phyloP scores from a whole-genome alignment of 805 yeast species.

The Starmerella ratchasimensis region DNA sequence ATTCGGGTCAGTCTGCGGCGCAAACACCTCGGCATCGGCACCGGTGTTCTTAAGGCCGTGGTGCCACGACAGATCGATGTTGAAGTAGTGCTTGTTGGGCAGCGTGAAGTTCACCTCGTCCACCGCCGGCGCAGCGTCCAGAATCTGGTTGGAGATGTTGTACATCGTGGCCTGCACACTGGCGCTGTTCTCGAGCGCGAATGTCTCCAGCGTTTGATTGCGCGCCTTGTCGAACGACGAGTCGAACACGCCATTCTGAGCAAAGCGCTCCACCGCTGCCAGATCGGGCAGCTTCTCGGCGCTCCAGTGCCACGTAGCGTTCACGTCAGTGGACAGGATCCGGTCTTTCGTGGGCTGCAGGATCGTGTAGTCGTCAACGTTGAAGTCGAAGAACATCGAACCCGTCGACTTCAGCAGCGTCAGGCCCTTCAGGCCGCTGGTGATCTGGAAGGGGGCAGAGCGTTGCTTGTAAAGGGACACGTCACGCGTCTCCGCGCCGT shows the following conservation, averaged over 20 bases:
- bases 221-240: slow-evolving; percentile 47
- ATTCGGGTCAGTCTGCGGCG: slow-evolving; percentile 82
- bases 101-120: slow-evolving; percentile 56
- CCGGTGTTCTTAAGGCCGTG: slow-evolving; percentile 56
- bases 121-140: slow-evolving; percentile 43
- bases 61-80: slow-evolving; percentile 65
- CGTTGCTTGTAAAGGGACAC: slow-evolving; percentile 27
- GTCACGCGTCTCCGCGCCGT: slow-evolving; percentile 68
- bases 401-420: slow-evolving; percentile 84
- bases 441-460: slow-evolving; percentile 37
- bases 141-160: slow-evolving; percentile 70
- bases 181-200: slow-evolving; percentile 80
- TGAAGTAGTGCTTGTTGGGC: slow-evolving; percentile 87
- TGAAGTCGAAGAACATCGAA: slow-evolving; percentile 80
- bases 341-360: slow-evolving; percentile 73
- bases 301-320: slow-evolving; percentile 57
- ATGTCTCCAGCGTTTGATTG: slow-evolving; percentile 54
- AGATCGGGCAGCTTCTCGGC: slow-evolving; percentile 29
- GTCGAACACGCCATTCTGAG: slow-evolving; percentile 45
- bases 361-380: slow-evolving; percentile 79
- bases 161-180: slow-evolving; percentile 96
- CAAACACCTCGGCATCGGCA: slow-evolving; percentile 61
- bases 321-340: slow-evolving; percentile 75
- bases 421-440: slow-evolving; percentile 62
- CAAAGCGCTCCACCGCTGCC: slow-evolving; percentile 17